These are phyloP conservation scores for Trichoderma arundinaceum DNA, from an alignment of 2,329 filamentous ascomycete genomes.

Conservation along the genomic window DNA sequence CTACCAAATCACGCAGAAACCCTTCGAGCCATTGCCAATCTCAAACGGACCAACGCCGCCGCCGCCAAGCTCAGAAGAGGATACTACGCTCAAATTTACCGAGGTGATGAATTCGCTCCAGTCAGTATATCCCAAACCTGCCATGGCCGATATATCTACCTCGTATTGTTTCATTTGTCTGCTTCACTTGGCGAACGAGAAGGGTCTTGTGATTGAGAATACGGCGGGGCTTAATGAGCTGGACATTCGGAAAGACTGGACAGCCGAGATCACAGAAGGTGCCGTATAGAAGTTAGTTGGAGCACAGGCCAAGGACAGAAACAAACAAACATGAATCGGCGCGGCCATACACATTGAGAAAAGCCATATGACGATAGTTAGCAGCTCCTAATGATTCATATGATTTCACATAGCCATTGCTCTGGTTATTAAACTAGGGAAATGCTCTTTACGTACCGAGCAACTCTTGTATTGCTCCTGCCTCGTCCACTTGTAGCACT, in stretches of 20 bases:
- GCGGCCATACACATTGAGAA: background rate
- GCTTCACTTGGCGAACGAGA: conserved; percentile 90
- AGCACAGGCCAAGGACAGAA: background rate
- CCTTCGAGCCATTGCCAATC: conserved; percentile 36
- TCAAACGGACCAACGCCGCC: conserved; percentile 39
- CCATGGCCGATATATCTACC: conserved; percentile 93
- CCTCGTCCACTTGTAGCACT: background rate
- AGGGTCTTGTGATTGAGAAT: conserved; percentile 78
- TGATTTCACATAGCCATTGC: background rate
- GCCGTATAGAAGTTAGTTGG: conserved; percentile 40
- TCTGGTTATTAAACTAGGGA: background rate
- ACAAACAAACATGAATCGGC: background rate
- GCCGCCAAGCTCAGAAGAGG: conserved; percentile 44
- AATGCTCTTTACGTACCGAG: too few species aligned
- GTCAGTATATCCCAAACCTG: conserved; percentile 80
- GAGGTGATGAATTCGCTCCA: conserved; percentile 89
- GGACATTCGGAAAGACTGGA: conserved; percentile 66
- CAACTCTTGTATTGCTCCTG: background rate
- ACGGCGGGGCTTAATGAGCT: conserved; percentile 63
- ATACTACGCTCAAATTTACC: conserved; percentile 78
- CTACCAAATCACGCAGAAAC: conserved; percentile 21
- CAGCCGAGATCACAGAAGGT: conserved; percentile 59
- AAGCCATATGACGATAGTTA: conserved; percentile 10
- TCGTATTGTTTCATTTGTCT: conserved; percentile 92
- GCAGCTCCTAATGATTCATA: conserved; percentile 3